Evolutionary conservation across 768 basidiomycete species (phyloP).

Genomic region (Leccinum obscurum): DNA sequence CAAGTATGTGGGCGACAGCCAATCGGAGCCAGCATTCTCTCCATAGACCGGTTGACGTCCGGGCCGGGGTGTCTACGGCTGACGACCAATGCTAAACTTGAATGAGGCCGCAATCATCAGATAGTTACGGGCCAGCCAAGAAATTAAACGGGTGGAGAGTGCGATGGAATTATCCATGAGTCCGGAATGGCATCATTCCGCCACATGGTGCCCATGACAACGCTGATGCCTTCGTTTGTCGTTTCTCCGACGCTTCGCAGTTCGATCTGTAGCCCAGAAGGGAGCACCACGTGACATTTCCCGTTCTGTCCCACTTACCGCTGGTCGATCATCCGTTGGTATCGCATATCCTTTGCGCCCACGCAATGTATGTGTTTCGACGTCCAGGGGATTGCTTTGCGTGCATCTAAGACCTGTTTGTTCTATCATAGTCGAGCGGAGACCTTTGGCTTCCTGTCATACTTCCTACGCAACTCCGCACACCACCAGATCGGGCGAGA

Average conservation of each 20-base stretch:
- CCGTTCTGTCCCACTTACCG: neutral
- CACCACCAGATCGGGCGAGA: constrained; percentile 90
- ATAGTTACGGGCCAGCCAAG: too few relatives aligned
- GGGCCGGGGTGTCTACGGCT: neutral
- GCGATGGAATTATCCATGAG: too few relatives aligned
- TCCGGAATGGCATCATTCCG: too few relatives aligned
- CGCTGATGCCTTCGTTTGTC: neutral
- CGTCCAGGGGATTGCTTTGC: neutral
- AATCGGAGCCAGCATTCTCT: too few relatives aligned
- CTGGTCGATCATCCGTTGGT: neutral
- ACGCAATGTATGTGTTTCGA: neutral
- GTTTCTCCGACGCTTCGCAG: neutral
- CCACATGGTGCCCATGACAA: too few relatives aligned
- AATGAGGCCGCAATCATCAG: too few relatives aligned
- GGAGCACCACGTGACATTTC: neutral
- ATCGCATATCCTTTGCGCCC: neutral
- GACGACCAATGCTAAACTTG: neutral
- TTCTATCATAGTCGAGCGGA: neutral
- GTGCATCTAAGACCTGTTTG: neutral
- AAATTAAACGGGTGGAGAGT: too few relatives aligned
- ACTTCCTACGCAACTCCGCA: constrained; percentile 53
- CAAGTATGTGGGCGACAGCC: too few relatives aligned
- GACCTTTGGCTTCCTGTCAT: neutral
- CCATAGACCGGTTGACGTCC: neutral
- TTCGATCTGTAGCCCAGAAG: neutral